Conservation (phyloP, 2,329 filamentous ascomycete genomes). For the Diaporthe humulicola region DNA sequence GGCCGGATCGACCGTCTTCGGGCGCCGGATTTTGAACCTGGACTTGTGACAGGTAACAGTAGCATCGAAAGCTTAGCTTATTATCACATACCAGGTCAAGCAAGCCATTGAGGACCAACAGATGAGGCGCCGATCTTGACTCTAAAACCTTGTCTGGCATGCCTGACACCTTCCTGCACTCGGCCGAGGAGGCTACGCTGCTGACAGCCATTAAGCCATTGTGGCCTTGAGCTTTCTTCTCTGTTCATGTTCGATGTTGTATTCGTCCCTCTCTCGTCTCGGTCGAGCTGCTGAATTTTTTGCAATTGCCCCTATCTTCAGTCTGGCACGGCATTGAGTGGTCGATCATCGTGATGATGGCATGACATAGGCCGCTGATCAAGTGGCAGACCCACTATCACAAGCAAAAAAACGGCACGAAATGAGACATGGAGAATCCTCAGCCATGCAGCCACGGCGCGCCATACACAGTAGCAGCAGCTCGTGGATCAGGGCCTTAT, state of each 20-base stretch:
- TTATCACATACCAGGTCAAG: background rate
- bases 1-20: background rate
- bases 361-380: constrained; percentile 15
- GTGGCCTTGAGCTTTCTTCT: background rate
- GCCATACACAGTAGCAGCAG: background rate
- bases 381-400: constrained; percentile 13
- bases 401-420: constrained; percentile 15
- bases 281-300: background rate
- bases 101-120: background rate
- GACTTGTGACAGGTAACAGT: constrained; percentile 19
- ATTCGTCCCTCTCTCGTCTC: too few species aligned
- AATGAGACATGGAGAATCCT: constrained; percentile 10
- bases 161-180: background rate
- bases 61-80: constrained; percentile 7
- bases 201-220: background rate
- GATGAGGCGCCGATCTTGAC: background rate
- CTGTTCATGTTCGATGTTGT: background rate
- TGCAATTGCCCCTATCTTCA: background rate
- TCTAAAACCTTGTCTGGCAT: constrained; percentile 7
- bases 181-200: background rate
- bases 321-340: background rate
- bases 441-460: constrained; percentile 4
- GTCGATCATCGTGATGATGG: background rate
- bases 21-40: background rate
- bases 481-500: background rate